phyloP scores from a whole-genome alignment of 148 eudicot species.

The Chenopodium berlandieri region DNA sequence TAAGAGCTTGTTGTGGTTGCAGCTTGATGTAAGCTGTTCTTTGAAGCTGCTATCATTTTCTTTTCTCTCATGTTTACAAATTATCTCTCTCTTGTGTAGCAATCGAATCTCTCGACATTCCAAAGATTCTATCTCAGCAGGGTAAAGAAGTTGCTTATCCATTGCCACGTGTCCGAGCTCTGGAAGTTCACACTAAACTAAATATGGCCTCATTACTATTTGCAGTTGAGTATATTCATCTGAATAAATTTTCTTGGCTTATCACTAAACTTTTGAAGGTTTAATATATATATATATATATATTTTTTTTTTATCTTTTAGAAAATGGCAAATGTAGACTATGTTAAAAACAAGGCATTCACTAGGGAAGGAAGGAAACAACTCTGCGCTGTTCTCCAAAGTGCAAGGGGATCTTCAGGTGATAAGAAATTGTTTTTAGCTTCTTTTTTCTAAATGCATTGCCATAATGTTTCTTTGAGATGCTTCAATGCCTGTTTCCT shows the following conservation, averaged over 20 bases:
- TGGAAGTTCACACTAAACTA: constrained; percentile 84
- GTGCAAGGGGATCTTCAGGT: constrained; percentile 99
- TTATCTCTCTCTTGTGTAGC: constrained; percentile 38
- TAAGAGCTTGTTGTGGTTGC: constrained; percentile 2
- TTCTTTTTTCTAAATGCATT: background rate
- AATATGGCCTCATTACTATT: constrained; percentile 83
- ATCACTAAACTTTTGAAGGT: constrained; percentile 7
- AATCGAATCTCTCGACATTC: constrained; percentile 86
- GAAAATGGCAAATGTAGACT: constrained; percentile 67
- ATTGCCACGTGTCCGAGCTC: constrained; percentile 76
- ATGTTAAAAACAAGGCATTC: constrained; percentile 70
- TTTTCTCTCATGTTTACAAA: constrained; percentile 2
- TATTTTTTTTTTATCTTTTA: constrained; percentile 28
- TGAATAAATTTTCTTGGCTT: background rate
- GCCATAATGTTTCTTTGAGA: background rate
- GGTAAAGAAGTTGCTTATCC: constrained; percentile 98
- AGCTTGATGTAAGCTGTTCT: background rate
- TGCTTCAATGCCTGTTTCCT: constrained; percentile 7
- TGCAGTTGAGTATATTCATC: constrained; percentile 63
- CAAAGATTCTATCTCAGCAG: constrained; percentile 92
- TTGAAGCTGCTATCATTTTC: constrained; percentile 16
- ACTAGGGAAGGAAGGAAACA: constrained; percentile 97
- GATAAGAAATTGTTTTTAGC: constrained; percentile 15
- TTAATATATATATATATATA: background rate
- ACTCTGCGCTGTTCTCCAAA: constrained; percentile 92